phyloP scores from a whole-genome alignment of 2,329 filamentous ascomycete species.

The Phyllosticta paracitricarpa region DNA sequence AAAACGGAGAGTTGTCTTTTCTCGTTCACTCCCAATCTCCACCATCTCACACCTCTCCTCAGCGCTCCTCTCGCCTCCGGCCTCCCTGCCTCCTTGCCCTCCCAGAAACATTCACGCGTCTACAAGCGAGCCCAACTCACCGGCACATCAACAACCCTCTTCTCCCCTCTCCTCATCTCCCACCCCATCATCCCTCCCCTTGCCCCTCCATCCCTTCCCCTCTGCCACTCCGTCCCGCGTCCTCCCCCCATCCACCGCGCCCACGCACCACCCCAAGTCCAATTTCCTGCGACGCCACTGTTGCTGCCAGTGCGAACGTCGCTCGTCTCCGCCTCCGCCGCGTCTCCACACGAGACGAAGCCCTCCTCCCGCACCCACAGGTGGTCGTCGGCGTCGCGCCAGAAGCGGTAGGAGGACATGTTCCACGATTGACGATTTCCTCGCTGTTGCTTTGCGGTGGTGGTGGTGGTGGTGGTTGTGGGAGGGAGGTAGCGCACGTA shows the following conservation, averaged over 20 bases:
- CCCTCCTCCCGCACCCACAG: conserved; percentile 18
- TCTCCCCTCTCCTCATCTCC: not conserved
- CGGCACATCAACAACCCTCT: not conserved
- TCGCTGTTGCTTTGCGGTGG: not conserved
- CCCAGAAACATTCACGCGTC: no score
- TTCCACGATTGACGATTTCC: not conserved
- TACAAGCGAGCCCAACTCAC: not conserved
- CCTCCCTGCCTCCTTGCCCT: no score
- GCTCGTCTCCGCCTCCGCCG: no score
- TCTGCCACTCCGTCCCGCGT: not conserved
- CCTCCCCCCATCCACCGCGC: not conserved
- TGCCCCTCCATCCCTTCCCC: not conserved
- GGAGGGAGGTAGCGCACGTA: conserved; percentile 19
- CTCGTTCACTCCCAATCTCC: no score
- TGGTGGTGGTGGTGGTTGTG: not conserved
- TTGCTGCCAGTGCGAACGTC: no score
- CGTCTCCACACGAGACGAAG: not conserved
- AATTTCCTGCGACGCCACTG: not conserved
- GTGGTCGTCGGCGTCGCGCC: not conserved
- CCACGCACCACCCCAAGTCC: not conserved
- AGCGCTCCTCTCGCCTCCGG: no score
- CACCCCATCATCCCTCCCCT: not conserved
- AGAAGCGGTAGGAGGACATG: not conserved
- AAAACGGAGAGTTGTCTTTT: no score
- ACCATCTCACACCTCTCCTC: no score